Evolutionary conservation across 805 yeast species (phyloP), one percentile per base, ranked within the genome.

Genomic region (Starmerella khaoyaiensis): DNA sequence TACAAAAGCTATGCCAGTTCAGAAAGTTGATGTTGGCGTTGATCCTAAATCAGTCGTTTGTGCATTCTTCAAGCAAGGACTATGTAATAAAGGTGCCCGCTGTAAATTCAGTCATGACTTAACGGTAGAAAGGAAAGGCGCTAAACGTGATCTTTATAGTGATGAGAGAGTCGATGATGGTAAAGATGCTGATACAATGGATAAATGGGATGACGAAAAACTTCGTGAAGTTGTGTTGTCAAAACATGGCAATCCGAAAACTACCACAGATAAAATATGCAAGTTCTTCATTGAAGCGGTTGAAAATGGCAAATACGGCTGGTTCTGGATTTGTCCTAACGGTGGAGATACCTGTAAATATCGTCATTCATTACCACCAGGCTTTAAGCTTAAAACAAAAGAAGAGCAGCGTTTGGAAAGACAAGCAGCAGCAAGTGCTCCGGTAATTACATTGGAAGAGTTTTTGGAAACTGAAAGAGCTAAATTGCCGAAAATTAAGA

Each of bases 321-420:
- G 98, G 98, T 86, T 90, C 62, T 90, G 98, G 98, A 68, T 71
- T 16, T 90, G 98, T 65, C 98, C 98, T 20, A 82, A 82, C 50
- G 86, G 87, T 28, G 96, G 94, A 48, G 74, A 79, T 44, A 78
- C 73, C 43, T 90, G 99, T 72, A 87, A 78, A 66, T 90, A 90
- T 65, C 76, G 73, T 60, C 99, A 90, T 61, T 79, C 96, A 7
- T 68, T 90, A 54, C 99, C 99, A 28, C 86, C 93, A 32, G 99
- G 98, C 1, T 93, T 84, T 60, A 93, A 82, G 41, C 71, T 90
- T 63, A 90, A 90, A 68, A 93, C 98, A 25, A 87, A 86, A 62
- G 98, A 90, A 57, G 95, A 90, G 59, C 79, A 81, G 68, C 71
- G 84, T 55, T 63, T 82, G 54, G 98, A 90, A 60, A 78, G 76